These are phyloP conservation scores for Prosopis cineraria DNA, from an alignment of 306 rosid species.

Conservation along the genomic window DNA sequence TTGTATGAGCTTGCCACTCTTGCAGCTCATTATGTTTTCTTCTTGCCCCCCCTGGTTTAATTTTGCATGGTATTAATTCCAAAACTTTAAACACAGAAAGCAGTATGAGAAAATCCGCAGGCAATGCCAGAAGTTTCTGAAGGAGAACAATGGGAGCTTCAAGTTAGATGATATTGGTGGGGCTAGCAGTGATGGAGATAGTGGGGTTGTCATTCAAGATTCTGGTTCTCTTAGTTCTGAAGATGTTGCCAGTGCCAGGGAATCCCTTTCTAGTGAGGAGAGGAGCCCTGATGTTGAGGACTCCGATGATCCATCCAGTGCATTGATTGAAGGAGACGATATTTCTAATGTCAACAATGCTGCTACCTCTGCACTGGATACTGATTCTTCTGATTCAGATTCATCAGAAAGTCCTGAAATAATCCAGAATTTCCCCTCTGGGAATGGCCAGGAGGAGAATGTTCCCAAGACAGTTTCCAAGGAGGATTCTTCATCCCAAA, in stretches of 20 bases:
- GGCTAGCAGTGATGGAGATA: slow-evolving; percentile 57
- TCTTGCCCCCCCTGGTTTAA: slow-evolving; percentile 13
- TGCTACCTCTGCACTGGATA: slow-evolving; percentile 61
- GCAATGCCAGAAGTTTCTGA: slow-evolving; percentile 69
- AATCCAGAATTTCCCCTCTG: slow-evolving; percentile 63
- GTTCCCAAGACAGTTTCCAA: slow-evolving; percentile 53
- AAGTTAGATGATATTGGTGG: slow-evolving; percentile 62
- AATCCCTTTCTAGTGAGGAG: slow-evolving; percentile 93
- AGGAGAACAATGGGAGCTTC: slow-evolving; percentile 52
- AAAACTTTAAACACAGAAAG: slow-evolving; percentile 64
- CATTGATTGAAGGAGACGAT: slow-evolving; percentile 71
- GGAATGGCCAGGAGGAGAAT: slow-evolving; percentile 57
- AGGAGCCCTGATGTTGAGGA: slow-evolving; percentile 60
- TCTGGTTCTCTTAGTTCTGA: slow-evolving; percentile 87
- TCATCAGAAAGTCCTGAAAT: slow-evolving; percentile 82
- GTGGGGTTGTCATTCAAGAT: slow-evolving; percentile 54
- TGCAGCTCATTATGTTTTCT: slow-evolving; percentile 13
- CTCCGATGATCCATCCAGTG: slow-evolving; percentile 67
- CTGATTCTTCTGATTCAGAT: slow-evolving; percentile 87
- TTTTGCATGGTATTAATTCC: not conserved
- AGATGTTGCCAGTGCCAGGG: slow-evolving; percentile 87
- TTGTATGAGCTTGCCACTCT: slow-evolving; percentile 3
- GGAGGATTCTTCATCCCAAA: slow-evolving; percentile 54
- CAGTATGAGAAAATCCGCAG: slow-evolving; percentile 85
- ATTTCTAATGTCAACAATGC: slow-evolving; percentile 56